phyloP scores from a whole-genome alignment of 2,329 filamentous ascomycete species.

The Xylariaceae sp. region DNA sequence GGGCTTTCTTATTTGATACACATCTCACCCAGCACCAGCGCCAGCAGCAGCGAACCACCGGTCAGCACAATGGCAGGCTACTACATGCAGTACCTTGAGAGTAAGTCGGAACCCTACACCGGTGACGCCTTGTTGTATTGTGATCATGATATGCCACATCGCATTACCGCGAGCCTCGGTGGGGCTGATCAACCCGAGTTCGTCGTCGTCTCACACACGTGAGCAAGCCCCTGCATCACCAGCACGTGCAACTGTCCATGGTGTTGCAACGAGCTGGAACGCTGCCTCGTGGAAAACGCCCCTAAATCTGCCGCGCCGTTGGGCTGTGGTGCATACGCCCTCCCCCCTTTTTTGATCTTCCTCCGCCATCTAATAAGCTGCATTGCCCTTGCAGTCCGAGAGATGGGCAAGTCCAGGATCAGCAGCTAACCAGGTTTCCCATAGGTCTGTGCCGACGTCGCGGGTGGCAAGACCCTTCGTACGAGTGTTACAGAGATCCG shows the following conservation, averaged over 20 bases:
- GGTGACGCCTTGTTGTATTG: slow-evolving; percentile 14
- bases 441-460: slow-evolving; percentile 90
- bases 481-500: slow-evolving; percentile 72
- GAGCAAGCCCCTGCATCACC: slow-evolving; percentile 32
- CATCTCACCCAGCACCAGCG: slow-evolving; percentile 24
- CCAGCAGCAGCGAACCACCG: slow-evolving; percentile 19
- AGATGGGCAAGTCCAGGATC: slow-evolving; percentile 21
- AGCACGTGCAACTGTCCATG: slow-evolving; percentile 30
- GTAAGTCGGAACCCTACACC: slow-evolving; percentile 49
- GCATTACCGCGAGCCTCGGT: slow-evolving; percentile 30
- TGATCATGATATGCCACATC: slow-evolving; percentile 12
- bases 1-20: slow-evolving; percentile 19
- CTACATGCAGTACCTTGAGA: slow-evolving; percentile 70
- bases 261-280: slow-evolving; percentile 21
- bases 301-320: slow-evolving; percentile 21
- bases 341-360: slow-evolving; percentile 26
- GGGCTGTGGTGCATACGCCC: slow-evolving; percentile 32
- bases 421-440: slow-evolving; percentile 30
- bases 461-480: slow-evolving; percentile 87
- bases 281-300: slow-evolving; percentile 16
- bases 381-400: slow-evolving; percentile 24
- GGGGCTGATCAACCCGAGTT: slow-evolving; percentile 30
- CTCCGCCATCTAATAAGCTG: slow-evolving; percentile 30
- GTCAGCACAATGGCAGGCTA: slow-evolving; percentile 54
- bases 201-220: slow-evolving; percentile 34